Evolutionary conservation across 2,329 filamentous ascomycete genomes (phyloP), one percentile per base, ranked within the genome.

Genomic region (Rhinocladiella similis): DNA sequence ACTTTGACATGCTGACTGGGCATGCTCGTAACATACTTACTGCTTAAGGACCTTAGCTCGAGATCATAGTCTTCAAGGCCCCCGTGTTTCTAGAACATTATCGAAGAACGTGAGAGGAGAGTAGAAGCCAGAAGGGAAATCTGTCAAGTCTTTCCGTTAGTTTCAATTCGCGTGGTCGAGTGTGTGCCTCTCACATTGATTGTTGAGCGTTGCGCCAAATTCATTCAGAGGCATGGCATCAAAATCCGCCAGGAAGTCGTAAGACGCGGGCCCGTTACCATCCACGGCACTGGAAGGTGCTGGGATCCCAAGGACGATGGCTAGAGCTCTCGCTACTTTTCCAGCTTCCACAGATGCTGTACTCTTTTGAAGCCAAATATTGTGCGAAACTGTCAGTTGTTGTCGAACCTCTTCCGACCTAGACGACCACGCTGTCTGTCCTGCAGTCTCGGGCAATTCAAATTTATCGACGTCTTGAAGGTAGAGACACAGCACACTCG

Each of bases 291-390:
- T 3, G 3, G 22, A 33, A 4, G 29, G 54, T 61, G 66, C 64
- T 62, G 62, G 61, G 53, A 61, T 65, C 63, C 65, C 65, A 61
- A 67, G 64, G 57, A 67, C 65, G 58, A 67, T 65, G 56, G 63
- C 64, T 51, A 67, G 58, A 63, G 65, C 65, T 65, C 66, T 66
- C 52, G 65, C 65, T 61, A 65, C 65, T 63, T 67, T 67, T 57
- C 59, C 59, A 57, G 65, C 65, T 63, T 67, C 63, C 48, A 52
- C 57, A 61, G 65, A 67, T 60, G 63, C 50, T 42, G 59, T 62
- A 61, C 65, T 67, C 60, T 62, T 63, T 61, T 65, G 61, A 59
- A 64, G 65, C 65, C 65, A 67, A 65, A 67, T 67, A 50, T 64
- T 63, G 60, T 65, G 61, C 54, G 64, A 65, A 56, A 60, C 60